Evolutionary conservation across 164 flowering plant species (phyloP), one percentile per base, ranked within the genome.

Genomic region (Tetrastigma voinierianum): DNA sequence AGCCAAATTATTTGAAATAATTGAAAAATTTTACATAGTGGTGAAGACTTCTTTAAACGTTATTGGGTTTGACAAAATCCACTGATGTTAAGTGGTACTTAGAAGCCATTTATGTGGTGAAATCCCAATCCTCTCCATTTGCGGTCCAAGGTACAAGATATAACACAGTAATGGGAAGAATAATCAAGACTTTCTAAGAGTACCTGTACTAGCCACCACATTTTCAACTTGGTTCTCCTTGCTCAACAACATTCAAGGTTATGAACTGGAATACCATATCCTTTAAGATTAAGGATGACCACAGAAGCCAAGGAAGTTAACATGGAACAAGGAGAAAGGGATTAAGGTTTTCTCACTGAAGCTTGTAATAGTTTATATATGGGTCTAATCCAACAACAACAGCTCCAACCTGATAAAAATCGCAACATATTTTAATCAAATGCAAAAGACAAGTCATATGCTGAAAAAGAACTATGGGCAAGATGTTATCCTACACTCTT

Each of bases 331-430:
- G 66, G 72, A 58, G 56, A 9, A 55, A 40, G 61, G n/a, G n/a
- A n/a, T 24, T 54, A 17, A 48, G 55, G 61, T 48, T 64, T 19
- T 59, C 97, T 85, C 79, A 95, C 98, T 90, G 97, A n/a, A 95
- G 94, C 80, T 95, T 95, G 86, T 89, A 92, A 71, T 87, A 90
- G 69, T 92, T 95, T 60, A 95, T 84, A 69, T 81, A 69, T 51
- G 70, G 88, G 75, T 95, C 98, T 59, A 95, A 60, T 64, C 98
- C 98, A 75, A 95, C 98, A 61, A 95, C 87, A 64, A 95, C 98
- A 53, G 97, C 98, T 80, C 98, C 98, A 69, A 95, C 98, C 98
- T 95, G 85, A 11, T 66, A 60, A 11, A 63, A 70, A 60, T 45
- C 51, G 45, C 55, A 55, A 21, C 13, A 15, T 43, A 43, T 16